phyloP scores from a whole-genome alignment of 2,329 filamentous ascomycete genomes.

The Aquanectria penicillioides region DNA sequence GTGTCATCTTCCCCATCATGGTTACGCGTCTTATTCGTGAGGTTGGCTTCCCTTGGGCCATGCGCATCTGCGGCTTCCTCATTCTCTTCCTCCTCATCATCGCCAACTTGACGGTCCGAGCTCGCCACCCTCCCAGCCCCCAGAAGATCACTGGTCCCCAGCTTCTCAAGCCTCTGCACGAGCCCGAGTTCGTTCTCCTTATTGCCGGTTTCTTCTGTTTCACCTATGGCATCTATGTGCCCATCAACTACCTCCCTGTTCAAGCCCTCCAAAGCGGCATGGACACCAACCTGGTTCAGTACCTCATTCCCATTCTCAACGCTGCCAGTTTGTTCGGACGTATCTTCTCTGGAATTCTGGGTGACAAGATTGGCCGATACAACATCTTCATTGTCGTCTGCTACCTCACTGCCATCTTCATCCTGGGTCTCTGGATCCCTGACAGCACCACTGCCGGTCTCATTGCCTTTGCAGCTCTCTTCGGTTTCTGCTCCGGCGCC shows the following conservation, averaged over 20 bases:
- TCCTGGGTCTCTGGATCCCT: constrained; percentile 57
- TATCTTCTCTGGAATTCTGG: constrained; percentile 45
- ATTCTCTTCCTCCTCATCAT: constrained; percentile 47
- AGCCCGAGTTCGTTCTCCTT: constrained; percentile 46
- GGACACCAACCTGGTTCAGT: constrained; percentile 42
- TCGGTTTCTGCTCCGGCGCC: constrained; percentile 55
- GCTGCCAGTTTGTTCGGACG: constrained; percentile 51
- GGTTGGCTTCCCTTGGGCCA: constrained; percentile 53
- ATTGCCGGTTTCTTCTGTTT: constrained; percentile 46
- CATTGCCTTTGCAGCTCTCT: constrained; percentile 53
- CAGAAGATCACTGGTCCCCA: constrained; percentile 43
- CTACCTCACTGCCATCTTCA: constrained; percentile 50
- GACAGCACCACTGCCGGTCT: constrained; percentile 41
- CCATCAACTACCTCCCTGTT: constrained; percentile 50
- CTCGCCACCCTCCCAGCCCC: constrained; percentile 39
- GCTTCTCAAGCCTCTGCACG: constrained; percentile 45
- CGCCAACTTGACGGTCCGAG: constrained; percentile 45
- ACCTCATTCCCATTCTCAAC: constrained; percentile 52
- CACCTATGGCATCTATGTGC: constrained; percentile 49
- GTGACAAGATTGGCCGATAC: constrained; percentile 51
- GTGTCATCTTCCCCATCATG: constrained; percentile 54
- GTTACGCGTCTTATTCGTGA: constrained; percentile 46
- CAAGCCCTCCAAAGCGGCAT: constrained; percentile 45
- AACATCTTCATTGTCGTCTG: constrained; percentile 59
- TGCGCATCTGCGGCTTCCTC: constrained; percentile 52